phyloP scores from a whole-genome alignment of 805 yeast species.

The Maudiozyma bulderi region DNA sequence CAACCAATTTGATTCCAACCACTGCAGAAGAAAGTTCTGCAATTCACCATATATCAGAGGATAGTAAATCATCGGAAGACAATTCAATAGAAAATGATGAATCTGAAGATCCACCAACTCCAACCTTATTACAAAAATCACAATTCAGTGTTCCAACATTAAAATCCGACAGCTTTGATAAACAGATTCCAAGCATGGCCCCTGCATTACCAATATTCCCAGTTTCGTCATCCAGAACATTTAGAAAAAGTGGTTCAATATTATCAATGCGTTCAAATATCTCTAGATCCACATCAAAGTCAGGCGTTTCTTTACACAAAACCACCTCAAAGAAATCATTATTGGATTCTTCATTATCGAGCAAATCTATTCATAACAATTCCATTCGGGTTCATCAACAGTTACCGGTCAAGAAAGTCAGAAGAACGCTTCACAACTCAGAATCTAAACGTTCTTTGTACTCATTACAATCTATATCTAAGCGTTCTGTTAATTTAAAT shows the following conservation, averaged over 20 bases:
- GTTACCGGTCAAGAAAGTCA: slow-evolving; percentile 6
- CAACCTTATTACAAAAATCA: slow-evolving; percentile 23
- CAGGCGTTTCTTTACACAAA: slow-evolving; percentile 4
- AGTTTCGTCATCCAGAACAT: slow-evolving; percentile 22
- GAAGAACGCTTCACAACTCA: slow-evolving; percentile 22
- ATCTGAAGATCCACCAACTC: slow-evolving; percentile 14
- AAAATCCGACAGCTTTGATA: slow-evolving; percentile 6
- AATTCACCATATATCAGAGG: background rate
- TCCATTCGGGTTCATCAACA: background rate
- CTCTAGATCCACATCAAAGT: slow-evolving; percentile 4
- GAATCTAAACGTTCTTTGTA: slow-evolving; percentile 27
- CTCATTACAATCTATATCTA: slow-evolving; percentile 28
- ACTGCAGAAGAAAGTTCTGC: background rate
- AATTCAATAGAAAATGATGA: background rate
- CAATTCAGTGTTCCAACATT: slow-evolving; percentile 24
- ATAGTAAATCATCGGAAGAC: background rate
- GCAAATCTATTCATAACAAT: background rate
- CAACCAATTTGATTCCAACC: background rate
- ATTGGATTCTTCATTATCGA: slow-evolving; percentile 9
- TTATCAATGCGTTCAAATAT: slow-evolving; percentile 11
- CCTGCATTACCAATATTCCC: slow-evolving; percentile 17
- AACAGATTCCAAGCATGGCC: slow-evolving; percentile 8
- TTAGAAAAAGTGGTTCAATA: slow-evolving; percentile 17
- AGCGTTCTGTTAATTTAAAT: slow-evolving; percentile 27
- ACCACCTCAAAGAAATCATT: slow-evolving; percentile 14